phyloP scores from a whole-genome alignment of 1,284 basidiomycete species.

The Naganishia cerealis region DNA sequence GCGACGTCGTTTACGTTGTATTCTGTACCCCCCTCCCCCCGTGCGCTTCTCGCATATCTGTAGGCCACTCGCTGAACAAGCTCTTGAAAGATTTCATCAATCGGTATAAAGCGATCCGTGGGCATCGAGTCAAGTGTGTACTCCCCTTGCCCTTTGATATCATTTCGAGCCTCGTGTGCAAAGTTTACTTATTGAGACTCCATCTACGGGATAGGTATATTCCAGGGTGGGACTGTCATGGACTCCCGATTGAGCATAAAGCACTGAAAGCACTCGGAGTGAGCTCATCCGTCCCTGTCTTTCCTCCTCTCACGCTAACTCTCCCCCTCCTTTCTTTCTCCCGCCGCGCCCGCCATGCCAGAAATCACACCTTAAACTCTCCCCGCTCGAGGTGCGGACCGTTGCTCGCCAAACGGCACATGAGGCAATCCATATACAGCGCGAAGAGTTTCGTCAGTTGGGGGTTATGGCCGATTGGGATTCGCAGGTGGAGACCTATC shows the following conservation, averaged over 20 bases:
- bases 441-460: conserved; percentile 74
- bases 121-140: conserved; percentile 76
- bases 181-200: background rate
- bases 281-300: conserved; percentile 40
- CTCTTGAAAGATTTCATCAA: conserved; percentile 95
- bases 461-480: conserved; percentile 94
- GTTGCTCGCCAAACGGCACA: conserved; percentile 74
- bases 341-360: conserved; percentile 19
- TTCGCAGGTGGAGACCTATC: conserved; percentile 69
- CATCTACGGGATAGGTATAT: conserved; percentile 64
- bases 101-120: conserved; percentile 78
- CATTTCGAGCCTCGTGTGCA: background rate
- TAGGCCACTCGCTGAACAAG: conserved; percentile 95
- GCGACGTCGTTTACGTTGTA: background rate
- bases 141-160: background rate
- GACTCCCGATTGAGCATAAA: conserved; percentile 93
- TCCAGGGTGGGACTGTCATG: conserved; percentile 99
- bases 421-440: conserved; percentile 75
- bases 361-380: conserved; percentile 57
- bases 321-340: conserved; percentile 12
- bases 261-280: conserved; percentile 75
- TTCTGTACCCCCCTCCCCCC: background rate
- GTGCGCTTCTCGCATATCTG: background rate
- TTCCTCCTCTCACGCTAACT: conserved; percentile 1
- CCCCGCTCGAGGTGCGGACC: conserved; percentile 66